phyloP scores from a whole-genome alignment of 371 early-diverging fungal species.

The Circinella umbellata region DNA sequence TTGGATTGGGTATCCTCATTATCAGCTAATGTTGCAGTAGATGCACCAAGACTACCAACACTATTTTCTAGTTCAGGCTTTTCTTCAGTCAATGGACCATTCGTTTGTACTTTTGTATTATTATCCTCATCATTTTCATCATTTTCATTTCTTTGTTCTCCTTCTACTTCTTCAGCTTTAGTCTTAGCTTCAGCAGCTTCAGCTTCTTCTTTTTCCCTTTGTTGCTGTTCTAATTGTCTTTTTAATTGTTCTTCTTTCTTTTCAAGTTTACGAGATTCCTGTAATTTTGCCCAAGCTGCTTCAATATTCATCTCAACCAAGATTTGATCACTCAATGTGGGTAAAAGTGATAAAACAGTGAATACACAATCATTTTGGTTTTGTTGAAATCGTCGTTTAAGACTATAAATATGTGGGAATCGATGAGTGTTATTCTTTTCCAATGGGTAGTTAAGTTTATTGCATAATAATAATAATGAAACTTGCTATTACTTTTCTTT shows the following conservation, averaged over 20 bases:
- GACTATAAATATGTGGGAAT: constrained; percentile 44
- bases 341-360: constrained; percentile 79
- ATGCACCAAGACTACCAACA: constrained; percentile 32
- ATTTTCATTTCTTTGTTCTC: not conserved
- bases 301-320: constrained; percentile 83
- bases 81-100: constrained; percentile 12
- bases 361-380: constrained; percentile 91
- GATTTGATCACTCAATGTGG: constrained; percentile 79
- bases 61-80: constrained; percentile 30
- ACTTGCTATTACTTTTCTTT: constrained; percentile 72
- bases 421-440: not conserved
- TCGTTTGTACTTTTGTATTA: not conserved
- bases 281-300: constrained; percentile 66
- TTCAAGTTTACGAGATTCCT: constrained; percentile 57
- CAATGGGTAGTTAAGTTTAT: not conserved
- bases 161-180: constrained; percentile 19
- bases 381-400: constrained; percentile 90
- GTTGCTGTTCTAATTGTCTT: constrained; percentile 14
- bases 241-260: constrained; percentile 27
- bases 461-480: not conserved
- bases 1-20: not conserved
- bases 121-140: constrained; percentile 11
- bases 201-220: not conserved
- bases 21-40: constrained; percentile 4
- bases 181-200: constrained; percentile 13